phyloP scores from a whole-genome alignment of 805 yeast genomes.

The Metschnikowia rubicola region DNA sequence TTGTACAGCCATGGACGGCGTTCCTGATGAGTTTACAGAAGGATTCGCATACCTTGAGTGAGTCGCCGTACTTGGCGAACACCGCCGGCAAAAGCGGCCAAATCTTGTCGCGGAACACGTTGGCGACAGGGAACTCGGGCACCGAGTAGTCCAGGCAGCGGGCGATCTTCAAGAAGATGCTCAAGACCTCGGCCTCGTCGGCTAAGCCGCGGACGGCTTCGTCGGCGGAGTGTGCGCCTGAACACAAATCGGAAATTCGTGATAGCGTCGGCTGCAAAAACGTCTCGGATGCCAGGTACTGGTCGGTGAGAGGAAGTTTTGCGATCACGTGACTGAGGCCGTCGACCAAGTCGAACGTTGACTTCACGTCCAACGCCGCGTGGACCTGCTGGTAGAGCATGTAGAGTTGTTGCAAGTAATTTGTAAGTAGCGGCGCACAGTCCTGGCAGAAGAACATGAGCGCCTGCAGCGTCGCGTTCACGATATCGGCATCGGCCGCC shows the following conservation, averaged over 20 bases:
- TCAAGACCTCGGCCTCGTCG: constrained; percentile 68
- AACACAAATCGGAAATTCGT: constrained; percentile 32
- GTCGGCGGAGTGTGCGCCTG: constrained; percentile 10
- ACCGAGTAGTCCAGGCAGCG: constrained; percentile 42
- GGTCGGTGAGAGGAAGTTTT: constrained; percentile 51
- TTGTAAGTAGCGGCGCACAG: constrained; percentile 64
- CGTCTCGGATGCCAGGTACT: constrained; percentile 52
- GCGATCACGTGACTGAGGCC: constrained; percentile 83
- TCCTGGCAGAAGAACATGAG: constrained; percentile 93
- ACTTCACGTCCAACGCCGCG: constrained; percentile 56
- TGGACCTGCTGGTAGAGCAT: constrained; percentile 60
- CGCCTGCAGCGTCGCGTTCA: constrained; percentile 88
- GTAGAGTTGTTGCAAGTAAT: constrained; percentile 70
- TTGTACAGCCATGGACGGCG: constrained; percentile 59
- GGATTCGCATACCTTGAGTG: constrained; percentile 69
- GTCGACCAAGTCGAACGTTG: constrained; percentile 77
- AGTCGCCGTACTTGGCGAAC: constrained; percentile 53
- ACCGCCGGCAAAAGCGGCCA: constrained; percentile 57
- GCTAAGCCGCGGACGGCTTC: constrained; percentile 39
- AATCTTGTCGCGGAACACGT: constrained; percentile 46
- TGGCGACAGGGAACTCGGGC: constrained; percentile 48
- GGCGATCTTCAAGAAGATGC: constrained; percentile 56
- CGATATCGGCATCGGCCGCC: constrained; percentile 41
- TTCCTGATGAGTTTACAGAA: constrained; percentile 64
- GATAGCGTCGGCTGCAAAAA: constrained; percentile 66